Conservation (phyloP, 176 grass and related monocot genomes). For the Cenchrus purpureus region DNA sequence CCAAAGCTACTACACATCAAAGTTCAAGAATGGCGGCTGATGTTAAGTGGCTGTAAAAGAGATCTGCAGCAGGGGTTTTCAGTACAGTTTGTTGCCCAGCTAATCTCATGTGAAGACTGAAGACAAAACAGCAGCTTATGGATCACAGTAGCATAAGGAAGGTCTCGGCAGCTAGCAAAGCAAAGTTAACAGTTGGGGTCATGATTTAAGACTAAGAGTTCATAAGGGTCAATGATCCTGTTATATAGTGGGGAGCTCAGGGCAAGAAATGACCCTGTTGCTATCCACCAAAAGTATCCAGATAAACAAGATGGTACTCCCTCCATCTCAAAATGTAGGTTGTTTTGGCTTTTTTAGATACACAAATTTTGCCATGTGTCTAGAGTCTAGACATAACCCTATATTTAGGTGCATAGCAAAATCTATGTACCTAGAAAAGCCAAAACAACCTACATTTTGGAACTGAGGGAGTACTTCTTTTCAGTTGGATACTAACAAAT, state of each 20-base stretch:
- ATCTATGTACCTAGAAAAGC: too few species aligned
- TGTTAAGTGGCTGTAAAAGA: slow-evolving; percentile 21
- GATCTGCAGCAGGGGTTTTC: background rate
- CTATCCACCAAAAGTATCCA: background rate
- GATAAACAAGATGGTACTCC: background rate
- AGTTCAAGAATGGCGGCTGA: background rate
- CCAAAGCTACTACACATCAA: background rate
- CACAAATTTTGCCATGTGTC: too few species aligned
- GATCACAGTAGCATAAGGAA: background rate
- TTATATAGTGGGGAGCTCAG: background rate
- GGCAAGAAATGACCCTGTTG: background rate
- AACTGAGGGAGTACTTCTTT: background rate
- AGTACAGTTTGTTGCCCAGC: slow-evolving; percentile 6
- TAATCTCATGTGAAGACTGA: slow-evolving; percentile 24
- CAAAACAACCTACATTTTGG: too few species aligned
- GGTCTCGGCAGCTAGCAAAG: background rate
- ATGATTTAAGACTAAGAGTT: background rate
- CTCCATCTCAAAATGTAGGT: too few species aligned
- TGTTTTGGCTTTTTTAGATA: too few species aligned
- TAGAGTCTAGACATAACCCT: too few species aligned
- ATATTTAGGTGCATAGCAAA: too few species aligned
- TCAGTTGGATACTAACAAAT: background rate
- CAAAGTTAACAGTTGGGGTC: background rate
- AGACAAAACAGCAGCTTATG: background rate
- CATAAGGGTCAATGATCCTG: background rate